Evolutionary conservation across 768 basidiomycete species (phyloP).

Genomic region (Paxillus ammoniavirescens): DNA sequence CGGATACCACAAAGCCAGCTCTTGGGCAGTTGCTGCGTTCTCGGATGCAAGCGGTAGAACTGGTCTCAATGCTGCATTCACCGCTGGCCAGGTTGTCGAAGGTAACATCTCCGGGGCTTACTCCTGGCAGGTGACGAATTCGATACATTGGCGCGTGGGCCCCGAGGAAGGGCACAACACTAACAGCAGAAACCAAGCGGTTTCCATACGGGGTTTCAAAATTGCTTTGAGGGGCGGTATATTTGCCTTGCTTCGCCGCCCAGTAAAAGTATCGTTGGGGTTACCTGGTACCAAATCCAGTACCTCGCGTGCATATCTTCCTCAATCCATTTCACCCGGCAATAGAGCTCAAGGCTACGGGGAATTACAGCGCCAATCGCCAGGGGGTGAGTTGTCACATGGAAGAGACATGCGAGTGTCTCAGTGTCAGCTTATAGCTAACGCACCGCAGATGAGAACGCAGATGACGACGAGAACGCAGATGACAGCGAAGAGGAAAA

Average conservation of each 20-base stretch:
- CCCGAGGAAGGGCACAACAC: not conserved
- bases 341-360: no score
- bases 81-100: not conserved
- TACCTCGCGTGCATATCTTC: no score
- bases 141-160: not conserved
- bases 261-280: not conserved
- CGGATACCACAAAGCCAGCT: conserved; percentile 23
- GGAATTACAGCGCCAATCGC: no score
- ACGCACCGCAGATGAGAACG: no score
- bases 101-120: not conserved
- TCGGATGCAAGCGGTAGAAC: not conserved
- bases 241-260: not conserved
- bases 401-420: no score
- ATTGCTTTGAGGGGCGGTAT: not conserved
- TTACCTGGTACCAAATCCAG: no score
- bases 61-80: not conserved
- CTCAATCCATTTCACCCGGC: no score
- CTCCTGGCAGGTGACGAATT: not conserved
- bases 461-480: no score
- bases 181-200: not conserved
- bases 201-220: not conserved
- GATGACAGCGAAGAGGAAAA: no score
- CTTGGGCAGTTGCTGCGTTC: conserved; percentile 24
- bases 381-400: no score
- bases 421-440: no score